Percentiles rank a stretch among this genome's conserved stretches.
These are phyloP conservation scores for Rutstroemia sydowiana DNA, from an alignment of 2,329 filamentous ascomycete species.

Conservation along the genomic window DNA sequence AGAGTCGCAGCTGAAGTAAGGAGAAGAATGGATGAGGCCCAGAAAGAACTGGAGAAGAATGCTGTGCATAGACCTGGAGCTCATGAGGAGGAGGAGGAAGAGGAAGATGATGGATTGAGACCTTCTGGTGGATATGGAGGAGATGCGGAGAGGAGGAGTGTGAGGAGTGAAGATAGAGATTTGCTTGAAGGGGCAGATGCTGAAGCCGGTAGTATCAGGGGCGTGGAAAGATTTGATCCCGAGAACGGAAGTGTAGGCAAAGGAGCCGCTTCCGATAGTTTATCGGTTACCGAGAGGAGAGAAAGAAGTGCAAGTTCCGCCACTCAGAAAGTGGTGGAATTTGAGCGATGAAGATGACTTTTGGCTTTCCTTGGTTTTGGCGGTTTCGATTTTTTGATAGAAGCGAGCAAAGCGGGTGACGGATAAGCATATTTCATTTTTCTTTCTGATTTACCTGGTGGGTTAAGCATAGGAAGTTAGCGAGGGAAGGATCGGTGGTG, in stretches of 20 bases:
- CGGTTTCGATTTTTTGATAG: not conserved
- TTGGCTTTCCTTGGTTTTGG: not conserved
- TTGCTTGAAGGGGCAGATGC: slow-evolving; percentile 69
- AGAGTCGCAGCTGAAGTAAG: slow-evolving; percentile 88
- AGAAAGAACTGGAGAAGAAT: slow-evolving; percentile 82
- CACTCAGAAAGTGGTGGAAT: slow-evolving; percentile 39
- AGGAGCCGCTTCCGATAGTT: slow-evolving; percentile 12
- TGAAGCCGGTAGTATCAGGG: slow-evolving; percentile 44
- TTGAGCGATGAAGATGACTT: slow-evolving; percentile 31
- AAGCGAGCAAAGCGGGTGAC: not conserved
- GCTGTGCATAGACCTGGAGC: slow-evolving; percentile 60
- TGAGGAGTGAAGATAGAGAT: slow-evolving; percentile 61
- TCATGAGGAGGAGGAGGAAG: slow-evolving; percentile 63
- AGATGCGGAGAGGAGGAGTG: slow-evolving; percentile 55
- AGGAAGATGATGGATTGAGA: slow-evolving; percentile 45
- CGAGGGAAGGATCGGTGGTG: no score
- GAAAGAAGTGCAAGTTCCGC: slow-evolving; percentile 26
- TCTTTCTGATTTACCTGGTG: no score
- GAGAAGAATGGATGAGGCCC: slow-evolving; percentile 90
- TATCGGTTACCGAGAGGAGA: slow-evolving; percentile 15
- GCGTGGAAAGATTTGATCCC: slow-evolving; percentile 22
- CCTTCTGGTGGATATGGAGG: slow-evolving; percentile 43
- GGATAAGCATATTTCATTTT: no score
- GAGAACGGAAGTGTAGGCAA: slow-evolving; percentile 13
- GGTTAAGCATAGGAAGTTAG: no score